A percentile compares a stretch with the other conserved stretches of the same genome.
These are phyloP conservation scores for Calonectria pseudoreteaudii DNA, from an alignment of 2,329 filamentous ascomycete genomes.

Conservation along the genomic window DNA sequence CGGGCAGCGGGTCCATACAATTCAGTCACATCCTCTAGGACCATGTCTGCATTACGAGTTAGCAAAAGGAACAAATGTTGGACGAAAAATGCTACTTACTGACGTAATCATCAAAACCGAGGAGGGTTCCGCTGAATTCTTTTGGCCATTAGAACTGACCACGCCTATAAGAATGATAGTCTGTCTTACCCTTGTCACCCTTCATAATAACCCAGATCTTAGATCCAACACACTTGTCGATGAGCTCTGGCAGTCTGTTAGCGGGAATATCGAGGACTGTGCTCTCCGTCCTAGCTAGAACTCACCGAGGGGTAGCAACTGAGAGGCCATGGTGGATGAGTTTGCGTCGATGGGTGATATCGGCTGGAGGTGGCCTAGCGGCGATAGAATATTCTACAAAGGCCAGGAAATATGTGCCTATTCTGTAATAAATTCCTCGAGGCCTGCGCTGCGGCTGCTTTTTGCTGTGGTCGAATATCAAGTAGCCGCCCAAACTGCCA, in stretches of 20 bases:
- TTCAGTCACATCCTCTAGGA: constrained; percentile 96
- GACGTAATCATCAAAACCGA: constrained; percentile 99
- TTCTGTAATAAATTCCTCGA: not conserved
- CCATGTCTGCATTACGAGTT: constrained; percentile 79
- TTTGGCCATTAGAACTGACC: constrained; percentile 32
- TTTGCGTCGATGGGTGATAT: constrained; percentile 19
- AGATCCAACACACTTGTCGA: constrained; percentile 98
- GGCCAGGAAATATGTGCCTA: not conserved
- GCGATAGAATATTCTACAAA: not conserved
- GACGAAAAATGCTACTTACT: constrained; percentile 75
- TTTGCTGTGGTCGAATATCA: constrained; percentile 20
- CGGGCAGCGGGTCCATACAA: constrained; percentile 70
- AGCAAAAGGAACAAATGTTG: not conserved
- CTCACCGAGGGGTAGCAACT: constrained; percentile 78
- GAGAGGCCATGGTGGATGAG: constrained; percentile 71
- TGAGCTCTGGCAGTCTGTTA: constrained; percentile 76
- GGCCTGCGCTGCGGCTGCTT: not conserved
- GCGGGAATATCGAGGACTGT: constrained; percentile 9
- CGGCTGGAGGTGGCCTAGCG: not conserved
- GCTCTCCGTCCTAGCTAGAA: not conserved
- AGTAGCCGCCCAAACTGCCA: constrained; percentile 33
- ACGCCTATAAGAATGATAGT: not conserved
- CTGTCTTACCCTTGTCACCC: constrained; percentile 85
- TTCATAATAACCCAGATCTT: constrained; percentile 99
- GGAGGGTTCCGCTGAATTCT: constrained; percentile 96